These are phyloP conservation scores for Amanita pseudoporphyria DNA, from an alignment of 768 basidiomycete species.

Conservation along the genomic window DNA sequence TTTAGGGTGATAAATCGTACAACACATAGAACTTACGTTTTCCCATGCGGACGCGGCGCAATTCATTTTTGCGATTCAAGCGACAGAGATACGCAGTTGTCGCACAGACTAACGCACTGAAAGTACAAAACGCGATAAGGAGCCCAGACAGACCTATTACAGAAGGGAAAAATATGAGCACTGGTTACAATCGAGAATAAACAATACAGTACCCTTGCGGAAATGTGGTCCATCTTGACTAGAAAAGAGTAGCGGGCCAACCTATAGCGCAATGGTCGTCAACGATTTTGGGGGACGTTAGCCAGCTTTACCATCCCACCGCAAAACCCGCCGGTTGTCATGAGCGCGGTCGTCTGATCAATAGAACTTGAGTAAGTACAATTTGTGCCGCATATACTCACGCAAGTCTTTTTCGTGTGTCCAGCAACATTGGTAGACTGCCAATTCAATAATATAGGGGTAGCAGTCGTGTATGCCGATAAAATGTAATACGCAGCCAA, in stretches of 20 bases:
- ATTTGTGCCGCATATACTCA: conserved; percentile 1
- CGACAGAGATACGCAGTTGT: conserved; percentile 12
- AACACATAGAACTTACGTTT: conserved; percentile 10
- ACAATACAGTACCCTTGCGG: conserved; percentile 10
- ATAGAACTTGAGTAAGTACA: background rate
- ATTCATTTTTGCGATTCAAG: conserved; percentile 15
- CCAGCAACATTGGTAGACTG: conserved; percentile 26
- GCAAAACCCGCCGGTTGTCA: conserved; percentile 16
- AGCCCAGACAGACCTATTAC: conserved; percentile 11
- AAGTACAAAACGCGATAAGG: conserved; percentile 12
- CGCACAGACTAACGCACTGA: conserved; percentile 10
- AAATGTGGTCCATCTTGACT: conserved; percentile 15
- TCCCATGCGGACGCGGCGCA: conserved; percentile 13
- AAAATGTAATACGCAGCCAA: conserved; percentile 23
- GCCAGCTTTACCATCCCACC: conserved; percentile 17
- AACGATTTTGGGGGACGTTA: background rate
- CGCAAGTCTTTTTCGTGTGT: conserved; percentile 21
- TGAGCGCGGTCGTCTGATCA: conserved; percentile 18
- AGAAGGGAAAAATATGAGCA: background rate
- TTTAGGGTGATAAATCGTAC: background rate
- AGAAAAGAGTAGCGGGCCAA: conserved; percentile 17
- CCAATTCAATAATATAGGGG: conserved; percentile 22
- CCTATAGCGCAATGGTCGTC: conserved; percentile 5
- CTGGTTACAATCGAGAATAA: background rate
- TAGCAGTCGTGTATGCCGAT: conserved; percentile 13